These are phyloP conservation scores for Globisporangium paroecandrum DNA, from an alignment of 352 stramenopile genomes.

Conservation along the genomic window DNA sequence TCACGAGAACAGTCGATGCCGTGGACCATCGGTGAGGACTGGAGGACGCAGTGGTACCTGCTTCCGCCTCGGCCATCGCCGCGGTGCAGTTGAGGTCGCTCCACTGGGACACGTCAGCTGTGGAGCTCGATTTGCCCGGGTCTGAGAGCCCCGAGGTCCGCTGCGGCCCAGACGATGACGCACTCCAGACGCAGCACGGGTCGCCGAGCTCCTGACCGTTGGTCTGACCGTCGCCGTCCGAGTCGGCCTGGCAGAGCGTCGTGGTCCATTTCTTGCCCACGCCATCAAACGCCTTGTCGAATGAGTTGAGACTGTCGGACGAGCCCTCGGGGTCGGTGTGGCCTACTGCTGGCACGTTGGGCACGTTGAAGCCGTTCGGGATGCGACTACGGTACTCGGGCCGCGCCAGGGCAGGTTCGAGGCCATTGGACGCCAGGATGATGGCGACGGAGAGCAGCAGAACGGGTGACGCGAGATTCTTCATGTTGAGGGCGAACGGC, in stretches of 20 bases:
- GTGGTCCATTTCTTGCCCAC: background rate
- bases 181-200: constrained; percentile 29
- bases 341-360: background rate
- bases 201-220: constrained; percentile 71
- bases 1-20: background rate
- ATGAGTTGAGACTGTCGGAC: background rate
- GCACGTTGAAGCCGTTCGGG: constrained; percentile 1
- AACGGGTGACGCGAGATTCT: background rate
- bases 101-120: constrained; percentile 6
- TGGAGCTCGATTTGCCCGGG: background rate
- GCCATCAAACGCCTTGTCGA: background rate
- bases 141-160: background rate
- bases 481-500: background rate
- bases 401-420: background rate
- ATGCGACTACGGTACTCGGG: background rate
- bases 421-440: background rate
- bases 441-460: background rate
- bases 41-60: background rate
- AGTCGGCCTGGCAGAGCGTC: constrained; percentile 19
- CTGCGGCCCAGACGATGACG: background rate
- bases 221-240: constrained; percentile 42
- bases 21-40: no score
- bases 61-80: background rate
- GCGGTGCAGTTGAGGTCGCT: constrained; percentile 3
- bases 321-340: background rate